A percentile compares a stretch with the other conserved stretches of the same genome.
phyloP scores from a whole-genome alignment of 192 early-diverging fungal genomes.

The Geranomyces michiganensis region DNA sequence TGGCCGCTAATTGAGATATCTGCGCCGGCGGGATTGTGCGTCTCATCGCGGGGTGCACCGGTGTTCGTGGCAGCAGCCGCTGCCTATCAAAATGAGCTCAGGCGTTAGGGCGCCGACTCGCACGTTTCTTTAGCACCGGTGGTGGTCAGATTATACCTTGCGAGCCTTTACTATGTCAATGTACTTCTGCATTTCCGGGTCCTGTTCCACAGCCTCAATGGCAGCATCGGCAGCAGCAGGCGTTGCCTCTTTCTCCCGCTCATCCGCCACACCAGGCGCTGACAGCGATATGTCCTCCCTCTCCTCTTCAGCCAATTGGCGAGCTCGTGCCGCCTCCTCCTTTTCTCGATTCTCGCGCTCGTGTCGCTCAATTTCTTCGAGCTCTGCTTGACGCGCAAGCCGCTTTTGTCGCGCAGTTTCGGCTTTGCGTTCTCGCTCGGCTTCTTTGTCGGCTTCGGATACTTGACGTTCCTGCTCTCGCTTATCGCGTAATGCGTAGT shows the following conservation, averaged over 20 bases:
- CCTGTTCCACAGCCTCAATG: slow-evolving; percentile 41
- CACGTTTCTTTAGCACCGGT: too few species aligned
- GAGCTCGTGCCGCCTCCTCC: background rate
- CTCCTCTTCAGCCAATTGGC: slow-evolving; percentile 14
- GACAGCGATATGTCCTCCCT: slow-evolving; percentile 17
- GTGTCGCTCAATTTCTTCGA: slow-evolving; percentile 31
- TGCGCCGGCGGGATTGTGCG: background rate
- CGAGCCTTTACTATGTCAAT: slow-evolving; percentile 45
- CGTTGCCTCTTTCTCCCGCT: background rate
- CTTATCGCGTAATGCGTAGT: background rate
- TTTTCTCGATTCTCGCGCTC: slow-evolving; percentile 10
- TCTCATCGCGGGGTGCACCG: background rate
- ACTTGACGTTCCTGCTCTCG: background rate
- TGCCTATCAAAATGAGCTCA: background rate
- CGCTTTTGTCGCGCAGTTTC: slow-evolving; percentile 23
- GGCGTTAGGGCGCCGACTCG: too few species aligned
- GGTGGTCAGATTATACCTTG: background rate
- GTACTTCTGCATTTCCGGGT: slow-evolving; percentile 55
- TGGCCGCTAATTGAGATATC: background rate
- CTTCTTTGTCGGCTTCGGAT: background rate
- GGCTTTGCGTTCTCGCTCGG: background rate
- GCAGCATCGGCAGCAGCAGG: slow-evolving; percentile 5
- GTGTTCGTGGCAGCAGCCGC: background rate
- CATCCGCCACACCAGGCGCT: background rate
- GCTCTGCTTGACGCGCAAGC: slow-evolving; percentile 18